A percentile compares a stretch with the other conserved stretches of the same genome.
Conservation (phyloP, 257 asterid species). For the Solanum rostratum region DNA sequence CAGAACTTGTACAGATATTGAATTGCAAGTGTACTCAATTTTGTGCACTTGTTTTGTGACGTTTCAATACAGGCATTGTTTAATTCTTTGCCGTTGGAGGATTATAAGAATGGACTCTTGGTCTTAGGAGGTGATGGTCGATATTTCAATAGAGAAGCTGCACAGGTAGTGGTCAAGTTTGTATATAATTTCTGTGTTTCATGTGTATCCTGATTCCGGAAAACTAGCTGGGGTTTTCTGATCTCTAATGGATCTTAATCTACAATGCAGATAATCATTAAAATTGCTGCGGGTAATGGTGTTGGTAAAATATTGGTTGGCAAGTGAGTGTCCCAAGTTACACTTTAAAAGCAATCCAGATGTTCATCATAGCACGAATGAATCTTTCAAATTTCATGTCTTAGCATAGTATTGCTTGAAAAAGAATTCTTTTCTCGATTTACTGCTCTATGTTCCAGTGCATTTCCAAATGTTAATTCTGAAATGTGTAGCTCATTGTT, state of each 20-base stretch:
- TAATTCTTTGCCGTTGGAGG: conserved; percentile 79
- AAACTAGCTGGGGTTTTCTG: background rate
- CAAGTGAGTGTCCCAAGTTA: conserved; percentile 37
- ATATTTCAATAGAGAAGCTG: conserved; percentile 83
- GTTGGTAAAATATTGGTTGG: conserved; percentile 89
- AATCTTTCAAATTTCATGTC: background rate
- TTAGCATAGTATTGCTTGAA: background rate
- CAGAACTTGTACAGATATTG: background rate
- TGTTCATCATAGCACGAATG: background rate
- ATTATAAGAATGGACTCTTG: conserved; percentile 63
- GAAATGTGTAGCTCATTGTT: background rate
- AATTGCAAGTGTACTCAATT: background rate
- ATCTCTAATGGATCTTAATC: conserved; percentile 14
- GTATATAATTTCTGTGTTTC: background rate
- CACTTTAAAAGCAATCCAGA: background rate
- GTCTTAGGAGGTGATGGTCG: conserved; percentile 97
- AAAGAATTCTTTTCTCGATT: background rate
- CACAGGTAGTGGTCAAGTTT: conserved; percentile 47
- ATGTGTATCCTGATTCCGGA: background rate
- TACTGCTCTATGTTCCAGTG: background rate
- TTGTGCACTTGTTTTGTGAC: conserved; percentile 3
- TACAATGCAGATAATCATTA: conserved; percentile 67
- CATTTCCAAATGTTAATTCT: background rate
- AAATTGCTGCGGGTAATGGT: conserved; percentile 89
- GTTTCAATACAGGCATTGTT: conserved; percentile 56